Evolutionary conservation across 2,329 filamentous ascomycete species (phyloP).

Genomic region (Aciculosporium take): DNA sequence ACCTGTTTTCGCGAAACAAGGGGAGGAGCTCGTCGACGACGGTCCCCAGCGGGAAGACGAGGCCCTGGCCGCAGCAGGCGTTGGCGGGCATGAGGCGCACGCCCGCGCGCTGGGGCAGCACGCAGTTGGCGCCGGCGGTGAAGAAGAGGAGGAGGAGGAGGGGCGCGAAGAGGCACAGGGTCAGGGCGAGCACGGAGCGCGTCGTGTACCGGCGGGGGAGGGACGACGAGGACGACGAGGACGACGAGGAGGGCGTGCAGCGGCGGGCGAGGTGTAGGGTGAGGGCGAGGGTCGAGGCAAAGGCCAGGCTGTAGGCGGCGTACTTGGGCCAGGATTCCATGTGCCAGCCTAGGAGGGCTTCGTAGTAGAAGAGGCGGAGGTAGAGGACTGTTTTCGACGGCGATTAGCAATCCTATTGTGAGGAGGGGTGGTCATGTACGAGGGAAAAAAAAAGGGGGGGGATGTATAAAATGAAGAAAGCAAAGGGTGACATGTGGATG

Average conservation of each 20-base stretch:
- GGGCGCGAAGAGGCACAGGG: constrained; percentile 1
- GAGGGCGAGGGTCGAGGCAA: background rate
- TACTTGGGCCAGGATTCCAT: constrained; percentile 5
- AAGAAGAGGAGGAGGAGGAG: constrained; percentile 6
- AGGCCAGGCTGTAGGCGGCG: background rate
- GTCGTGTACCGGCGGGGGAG: background rate
- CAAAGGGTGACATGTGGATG: too few relatives aligned
- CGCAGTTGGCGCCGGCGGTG: constrained; percentile 4
- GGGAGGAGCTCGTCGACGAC: constrained; percentile 1
- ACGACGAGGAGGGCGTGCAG: background rate
- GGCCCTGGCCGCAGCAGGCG: constrained; percentile 6
- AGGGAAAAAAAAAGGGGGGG: too few relatives aligned
- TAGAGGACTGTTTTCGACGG: constrained; percentile 6
- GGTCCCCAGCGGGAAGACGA: constrained; percentile 2
- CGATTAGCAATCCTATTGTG: too few relatives aligned
- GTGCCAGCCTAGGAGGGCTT: constrained; percentile 6
- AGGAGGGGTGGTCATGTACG: too few relatives aligned
- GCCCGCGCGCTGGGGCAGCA: constrained; percentile 2
- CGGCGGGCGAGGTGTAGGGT: background rate
- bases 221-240: background rate
- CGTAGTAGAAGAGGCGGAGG: constrained; percentile 7
- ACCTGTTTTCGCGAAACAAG: constrained; percentile 1
- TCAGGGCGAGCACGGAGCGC: background rate
- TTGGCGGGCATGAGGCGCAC: constrained; percentile 5
- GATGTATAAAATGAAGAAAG: too few relatives aligned